phyloP scores from a whole-genome alignment of 306 rosid genomes.

The Coriaria nepalensis region DNA sequence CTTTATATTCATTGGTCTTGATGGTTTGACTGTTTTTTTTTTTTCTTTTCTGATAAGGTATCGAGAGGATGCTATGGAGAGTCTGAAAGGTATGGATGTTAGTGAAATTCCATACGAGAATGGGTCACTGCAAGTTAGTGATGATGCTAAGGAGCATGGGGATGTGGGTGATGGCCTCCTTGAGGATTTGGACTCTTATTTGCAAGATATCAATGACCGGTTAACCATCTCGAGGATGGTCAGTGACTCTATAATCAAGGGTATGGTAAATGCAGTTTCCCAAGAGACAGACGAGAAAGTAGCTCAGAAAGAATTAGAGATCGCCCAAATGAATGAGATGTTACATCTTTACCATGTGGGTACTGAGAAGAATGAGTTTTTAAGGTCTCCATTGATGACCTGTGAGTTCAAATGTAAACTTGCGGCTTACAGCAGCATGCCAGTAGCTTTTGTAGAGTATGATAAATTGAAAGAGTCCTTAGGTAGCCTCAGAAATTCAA shows the following conservation, averaged over 20 bases:
- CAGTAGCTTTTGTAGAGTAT: constrained; percentile 17
- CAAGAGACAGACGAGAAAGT: constrained; percentile 62
- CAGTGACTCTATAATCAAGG: constrained; percentile 67
- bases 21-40: too few relatives aligned
- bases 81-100: constrained; percentile 21
- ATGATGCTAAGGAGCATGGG: constrained; percentile 29
- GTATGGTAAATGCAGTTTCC: constrained; percentile 58
- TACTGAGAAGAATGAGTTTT: constrained; percentile 17
- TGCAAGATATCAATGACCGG: constrained; percentile 39
- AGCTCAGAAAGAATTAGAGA: constrained; percentile 57
- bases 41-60: too few relatives aligned
- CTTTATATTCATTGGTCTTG: too few relatives aligned
- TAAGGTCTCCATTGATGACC: constrained; percentile 9
- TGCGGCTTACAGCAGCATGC: constrained; percentile 3
- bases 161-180: constrained; percentile 28
- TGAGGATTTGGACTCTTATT: constrained; percentile 54
- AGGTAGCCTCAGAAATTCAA: constrained; percentile 26
- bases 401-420: constrained; percentile 14
- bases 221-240: constrained; percentile 78
- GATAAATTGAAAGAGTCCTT: constrained; percentile 23
- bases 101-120: constrained; percentile 9
- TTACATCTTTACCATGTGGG: constrained; percentile 19
- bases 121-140: constrained; percentile 12
- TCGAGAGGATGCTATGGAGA: constrained; percentile 20
- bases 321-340: constrained; percentile 42